Percentiles rank a stretch among this genome's conserved stretches.
phyloP scores from a whole-genome alignment of 768 basidiomycete genomes.

The Trametes elegans region DNA sequence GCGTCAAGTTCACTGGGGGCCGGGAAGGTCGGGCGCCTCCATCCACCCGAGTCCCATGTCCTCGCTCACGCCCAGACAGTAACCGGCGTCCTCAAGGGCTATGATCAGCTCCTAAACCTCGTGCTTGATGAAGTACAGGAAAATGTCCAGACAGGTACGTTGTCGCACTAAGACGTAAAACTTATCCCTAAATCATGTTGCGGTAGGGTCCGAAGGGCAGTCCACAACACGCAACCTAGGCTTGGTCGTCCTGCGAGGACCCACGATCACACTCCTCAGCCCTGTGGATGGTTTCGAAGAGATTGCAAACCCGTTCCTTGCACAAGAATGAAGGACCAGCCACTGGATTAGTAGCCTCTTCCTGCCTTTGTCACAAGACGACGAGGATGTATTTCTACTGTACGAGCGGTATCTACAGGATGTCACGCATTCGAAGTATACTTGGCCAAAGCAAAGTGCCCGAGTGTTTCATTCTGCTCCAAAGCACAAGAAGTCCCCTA shows the following conservation, averaged over 20 bases:
- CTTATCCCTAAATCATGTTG: conserved; percentile 37
- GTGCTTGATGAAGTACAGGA: conserved; percentile 96
- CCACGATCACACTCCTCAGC: conserved; percentile 90
- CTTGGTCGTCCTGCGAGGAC: conserved; percentile 87
- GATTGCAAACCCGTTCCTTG: conserved; percentile 85
- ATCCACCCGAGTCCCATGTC: background rate
- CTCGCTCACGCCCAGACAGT: conserved; percentile 46
- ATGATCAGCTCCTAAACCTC: conserved; percentile 93
- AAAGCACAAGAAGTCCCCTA: no score
- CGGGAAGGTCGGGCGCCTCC: conserved; percentile 70
- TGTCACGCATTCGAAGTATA: background rate
- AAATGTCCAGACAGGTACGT: conserved; percentile 49
- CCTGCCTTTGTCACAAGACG: no score
- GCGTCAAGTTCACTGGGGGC: conserved; percentile 98
- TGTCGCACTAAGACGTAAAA: conserved; percentile 8
- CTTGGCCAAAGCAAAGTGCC: background rate
- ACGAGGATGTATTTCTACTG: background rate
- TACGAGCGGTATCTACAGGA: background rate
- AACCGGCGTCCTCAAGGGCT: conserved; percentile 90
- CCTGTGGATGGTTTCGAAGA: conserved; percentile 96
- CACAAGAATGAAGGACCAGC: conserved; percentile 49
- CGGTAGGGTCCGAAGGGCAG: conserved; percentile 54
- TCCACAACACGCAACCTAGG: conserved; percentile 68
- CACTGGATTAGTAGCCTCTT: no score
- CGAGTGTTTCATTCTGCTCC: background rate